phyloP scores from a whole-genome alignment of 2,329 filamentous ascomycete genomes.

The Grosmannia huntii region DNA sequence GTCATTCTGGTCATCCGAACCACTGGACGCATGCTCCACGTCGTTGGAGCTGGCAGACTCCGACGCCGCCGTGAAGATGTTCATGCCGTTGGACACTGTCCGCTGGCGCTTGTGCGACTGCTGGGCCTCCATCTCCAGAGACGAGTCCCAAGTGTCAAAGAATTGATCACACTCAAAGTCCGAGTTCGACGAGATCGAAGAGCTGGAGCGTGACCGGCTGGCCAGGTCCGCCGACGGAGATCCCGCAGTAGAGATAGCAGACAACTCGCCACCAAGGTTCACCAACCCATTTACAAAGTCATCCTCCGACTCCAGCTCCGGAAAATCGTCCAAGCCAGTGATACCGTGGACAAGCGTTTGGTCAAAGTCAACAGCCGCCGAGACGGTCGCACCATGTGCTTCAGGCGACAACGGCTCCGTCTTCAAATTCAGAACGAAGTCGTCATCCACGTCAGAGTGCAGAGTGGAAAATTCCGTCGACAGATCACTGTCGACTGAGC shows the following conservation, averaged over 20 bases:
- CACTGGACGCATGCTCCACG: constrained; percentile 20
- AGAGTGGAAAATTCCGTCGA: constrained; percentile 53
- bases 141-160: constrained; percentile 53
- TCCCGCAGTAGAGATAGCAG: constrained; percentile 27
- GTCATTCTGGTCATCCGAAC: background rate
- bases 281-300: constrained; percentile 67
- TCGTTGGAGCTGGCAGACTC: constrained; percentile 21
- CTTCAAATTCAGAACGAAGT: constrained; percentile 27
- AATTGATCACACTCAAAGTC: constrained; percentile 48
- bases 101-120: constrained; percentile 46
- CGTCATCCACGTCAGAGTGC: constrained; percentile 47
- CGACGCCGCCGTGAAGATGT: constrained; percentile 28
- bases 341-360: constrained; percentile 42
- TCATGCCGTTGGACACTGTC: constrained; percentile 21
- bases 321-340: constrained; percentile 70
- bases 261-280: constrained; percentile 41
- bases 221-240: constrained; percentile 5
- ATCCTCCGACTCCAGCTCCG: constrained; percentile 84
- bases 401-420: constrained; percentile 33
- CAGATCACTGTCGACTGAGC: constrained; percentile 34
- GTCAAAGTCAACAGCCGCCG: constrained; percentile 40
- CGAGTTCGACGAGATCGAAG: constrained; percentile 59
- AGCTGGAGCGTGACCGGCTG: constrained; percentile 56
- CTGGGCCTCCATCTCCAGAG: constrained; percentile 40
- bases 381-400: background rate